Percentiles rank a stretch among this genome's conserved stretches.
Conservation (phyloP, 192 early-diverging fungal species). For the Neocallimastix lanati region DNA sequence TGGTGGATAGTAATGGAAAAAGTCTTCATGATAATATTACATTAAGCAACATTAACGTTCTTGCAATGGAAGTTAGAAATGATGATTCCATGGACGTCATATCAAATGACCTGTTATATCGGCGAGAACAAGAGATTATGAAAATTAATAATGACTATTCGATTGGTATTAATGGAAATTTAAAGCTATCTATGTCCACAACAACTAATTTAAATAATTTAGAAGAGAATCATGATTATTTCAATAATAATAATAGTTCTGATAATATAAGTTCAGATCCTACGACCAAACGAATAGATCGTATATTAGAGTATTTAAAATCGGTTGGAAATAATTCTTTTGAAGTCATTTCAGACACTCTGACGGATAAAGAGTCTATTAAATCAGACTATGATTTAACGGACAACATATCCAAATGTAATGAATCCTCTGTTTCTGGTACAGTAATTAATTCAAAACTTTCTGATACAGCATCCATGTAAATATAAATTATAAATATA, state of each 20-base stretch:
- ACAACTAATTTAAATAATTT: too few relatives aligned
- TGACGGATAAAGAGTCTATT: not conserved
- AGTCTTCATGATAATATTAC: not conserved
- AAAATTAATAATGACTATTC: not conserved
- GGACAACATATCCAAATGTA: not conserved
- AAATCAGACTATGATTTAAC: not conserved
- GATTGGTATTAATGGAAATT: not conserved
- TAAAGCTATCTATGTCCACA: too few relatives aligned
- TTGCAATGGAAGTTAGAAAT: too few relatives aligned
- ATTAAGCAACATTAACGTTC: too few relatives aligned
- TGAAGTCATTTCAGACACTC: slow-evolving; percentile 1
- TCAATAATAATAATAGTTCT: not conserved
- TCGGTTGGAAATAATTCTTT: slow-evolving; percentile 13
- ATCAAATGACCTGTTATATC: too few relatives aligned
- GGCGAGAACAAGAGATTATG: not conserved
- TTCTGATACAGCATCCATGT: slow-evolving; percentile 1
- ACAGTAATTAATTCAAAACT: slow-evolving; percentile 1
- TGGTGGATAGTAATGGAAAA: not conserved
- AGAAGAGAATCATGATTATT: not conserved
- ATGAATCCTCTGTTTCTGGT: not conserved
- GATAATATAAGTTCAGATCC: not conserved
- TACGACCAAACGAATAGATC: slow-evolving; percentile 12
- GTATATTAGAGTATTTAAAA: slow-evolving; percentile 28
- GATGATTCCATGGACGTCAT: too few relatives aligned
- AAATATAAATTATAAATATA: not conserved